Percentiles rank a stretch among this genome's conserved stretches.
Conservation (phyloP, 495 filamentous ascomycete genomes). For the Podospora pseudoanserina region DNA sequence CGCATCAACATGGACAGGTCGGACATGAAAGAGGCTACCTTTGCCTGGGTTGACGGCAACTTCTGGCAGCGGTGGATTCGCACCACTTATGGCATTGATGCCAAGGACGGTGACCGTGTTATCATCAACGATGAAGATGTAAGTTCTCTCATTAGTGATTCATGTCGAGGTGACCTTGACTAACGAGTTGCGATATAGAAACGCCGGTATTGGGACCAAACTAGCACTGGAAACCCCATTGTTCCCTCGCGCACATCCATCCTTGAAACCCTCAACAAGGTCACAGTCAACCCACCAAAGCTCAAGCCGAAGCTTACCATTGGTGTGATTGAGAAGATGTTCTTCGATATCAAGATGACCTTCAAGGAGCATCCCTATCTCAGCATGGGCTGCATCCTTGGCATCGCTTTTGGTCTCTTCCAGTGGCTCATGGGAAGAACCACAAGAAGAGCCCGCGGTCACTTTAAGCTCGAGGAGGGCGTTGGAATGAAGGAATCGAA, state of each 20-base stretch:
- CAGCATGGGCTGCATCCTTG: slow-evolving; percentile 37
- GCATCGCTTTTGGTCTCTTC: slow-evolving; percentile 21
- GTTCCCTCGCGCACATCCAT: slow-evolving; percentile 90
- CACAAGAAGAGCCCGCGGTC: slow-evolving; percentile 5
- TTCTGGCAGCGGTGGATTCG: slow-evolving; percentile 98
- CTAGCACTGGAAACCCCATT: slow-evolving; percentile 81
- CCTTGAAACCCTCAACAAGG: slow-evolving; percentile 85
- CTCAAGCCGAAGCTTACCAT: slow-evolving; percentile 85
- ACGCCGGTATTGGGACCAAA: slow-evolving; percentile 91
- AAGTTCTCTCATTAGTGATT: slow-evolving; percentile 38
- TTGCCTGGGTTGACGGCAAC: slow-evolving; percentile 97
- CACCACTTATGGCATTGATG: slow-evolving; percentile 87
- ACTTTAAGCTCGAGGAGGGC: slow-evolving; percentile 19
- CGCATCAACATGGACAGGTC: slow-evolving; percentile 82
- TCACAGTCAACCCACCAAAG: slow-evolving; percentile 66
- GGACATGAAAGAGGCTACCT: slow-evolving; percentile 82
- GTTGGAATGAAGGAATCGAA: slow-evolving; percentile 5
- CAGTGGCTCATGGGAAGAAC: slow-evolving; percentile 20
- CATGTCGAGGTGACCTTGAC: slow-evolving; percentile 5
- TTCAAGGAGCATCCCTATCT: slow-evolving; percentile 70
- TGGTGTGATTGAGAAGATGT: slow-evolving; percentile 67
- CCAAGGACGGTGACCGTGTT: slow-evolving; percentile 79
- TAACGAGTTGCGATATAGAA: slow-evolving; percentile 50
- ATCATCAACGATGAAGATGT: slow-evolving; percentile 98
- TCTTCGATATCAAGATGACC: slow-evolving; percentile 69